These are phyloP conservation scores for Coemansia interrupta DNA, from an alignment of 192 early-diverging fungal species.

Conservation along the genomic window DNA sequence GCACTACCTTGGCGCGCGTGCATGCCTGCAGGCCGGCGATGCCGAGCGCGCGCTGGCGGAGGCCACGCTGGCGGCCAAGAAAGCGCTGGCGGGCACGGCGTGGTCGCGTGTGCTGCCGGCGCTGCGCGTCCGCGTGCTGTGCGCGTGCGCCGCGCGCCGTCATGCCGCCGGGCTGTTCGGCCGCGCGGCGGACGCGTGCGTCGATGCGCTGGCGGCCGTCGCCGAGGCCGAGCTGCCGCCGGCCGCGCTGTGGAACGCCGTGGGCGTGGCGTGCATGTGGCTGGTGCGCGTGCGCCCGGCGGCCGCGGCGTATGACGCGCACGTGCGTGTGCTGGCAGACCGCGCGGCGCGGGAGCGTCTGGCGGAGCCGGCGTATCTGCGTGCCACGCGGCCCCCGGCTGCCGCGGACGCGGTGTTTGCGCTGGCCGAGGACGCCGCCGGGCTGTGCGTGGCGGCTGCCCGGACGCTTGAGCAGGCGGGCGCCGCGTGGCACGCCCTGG, in stretches of 20 bases:
- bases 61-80: slow-evolving; percentile 17
- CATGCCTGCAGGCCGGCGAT: slow-evolving; percentile 14
- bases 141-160: slow-evolving; percentile 27
- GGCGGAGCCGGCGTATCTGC: slow-evolving; percentile 9
- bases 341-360: slow-evolving; percentile 1
- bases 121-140: slow-evolving; percentile 28
- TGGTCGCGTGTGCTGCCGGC: slow-evolving; percentile 24
- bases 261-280: slow-evolving; percentile 57
- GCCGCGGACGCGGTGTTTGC: slow-evolving; percentile 5
- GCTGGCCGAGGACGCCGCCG: slow-evolving; percentile 22
- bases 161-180: slow-evolving; percentile 60
- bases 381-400: slow-evolving; percentile 4
- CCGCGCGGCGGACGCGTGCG: slow-evolving; percentile 58
- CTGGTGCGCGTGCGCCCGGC: slow-evolving; percentile 2
- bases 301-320: background rate
- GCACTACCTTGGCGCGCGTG: slow-evolving; percentile 37
- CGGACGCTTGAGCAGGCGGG: slow-evolving; percentile 19
- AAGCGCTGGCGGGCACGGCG: background rate
- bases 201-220: slow-evolving; percentile 43
- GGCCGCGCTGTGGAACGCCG: slow-evolving; percentile 60
- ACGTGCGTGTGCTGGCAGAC: background rate
- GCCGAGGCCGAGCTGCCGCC: slow-evolving; percentile 28
- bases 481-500: slow-evolving; percentile 42
- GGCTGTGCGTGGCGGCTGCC: slow-evolving; percentile 22
- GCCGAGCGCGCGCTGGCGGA: slow-evolving; percentile 20